These are phyloP conservation scores for Naganishia sp. DNA, from an alignment of 1,284 basidiomycete species.

Conservation along the genomic window DNA sequence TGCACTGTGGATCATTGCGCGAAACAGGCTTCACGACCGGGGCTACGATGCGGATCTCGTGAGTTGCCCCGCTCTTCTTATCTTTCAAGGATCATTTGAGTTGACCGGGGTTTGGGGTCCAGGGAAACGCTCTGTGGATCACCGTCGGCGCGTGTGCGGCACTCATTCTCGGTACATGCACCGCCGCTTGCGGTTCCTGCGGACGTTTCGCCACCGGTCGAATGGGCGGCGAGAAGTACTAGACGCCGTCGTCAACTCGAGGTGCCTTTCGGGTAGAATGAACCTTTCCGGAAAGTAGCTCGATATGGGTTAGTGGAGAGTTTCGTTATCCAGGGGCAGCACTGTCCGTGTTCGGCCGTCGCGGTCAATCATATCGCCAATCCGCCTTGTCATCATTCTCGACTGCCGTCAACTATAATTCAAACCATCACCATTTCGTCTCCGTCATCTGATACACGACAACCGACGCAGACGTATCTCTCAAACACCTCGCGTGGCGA, in stretches of 20 bases:
- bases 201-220: slow-evolving; percentile 59
- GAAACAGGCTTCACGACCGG: slow-evolving; percentile 61
- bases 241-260: background rate
- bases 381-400: too few species aligned
- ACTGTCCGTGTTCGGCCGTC: too few species aligned
- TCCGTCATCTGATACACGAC: too few species aligned
- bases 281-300: background rate
- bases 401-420: too few species aligned
- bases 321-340: background rate
- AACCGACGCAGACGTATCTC: too few species aligned
- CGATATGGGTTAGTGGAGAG: too few species aligned
- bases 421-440: too few species aligned
- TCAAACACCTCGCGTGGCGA: too few species aligned
- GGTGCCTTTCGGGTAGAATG: background rate
- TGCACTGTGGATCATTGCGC: slow-evolving; percentile 72
- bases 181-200: slow-evolving; percentile 66
- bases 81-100: slow-evolving; percentile 40
- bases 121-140: slow-evolving; percentile 59
- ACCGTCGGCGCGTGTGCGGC: slow-evolving; percentile 70
- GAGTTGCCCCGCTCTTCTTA: slow-evolving; percentile 59
- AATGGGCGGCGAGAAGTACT: slow-evolving; percentile 51
- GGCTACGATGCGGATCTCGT: slow-evolving; percentile 57
- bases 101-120: background rate
- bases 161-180: slow-evolving; percentile 66
- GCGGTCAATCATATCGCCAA: too few species aligned